These are phyloP conservation scores for Endotrypanum monterogeii DNA, from an alignment of 208 protist species.

Conservation along the genomic window DNA sequence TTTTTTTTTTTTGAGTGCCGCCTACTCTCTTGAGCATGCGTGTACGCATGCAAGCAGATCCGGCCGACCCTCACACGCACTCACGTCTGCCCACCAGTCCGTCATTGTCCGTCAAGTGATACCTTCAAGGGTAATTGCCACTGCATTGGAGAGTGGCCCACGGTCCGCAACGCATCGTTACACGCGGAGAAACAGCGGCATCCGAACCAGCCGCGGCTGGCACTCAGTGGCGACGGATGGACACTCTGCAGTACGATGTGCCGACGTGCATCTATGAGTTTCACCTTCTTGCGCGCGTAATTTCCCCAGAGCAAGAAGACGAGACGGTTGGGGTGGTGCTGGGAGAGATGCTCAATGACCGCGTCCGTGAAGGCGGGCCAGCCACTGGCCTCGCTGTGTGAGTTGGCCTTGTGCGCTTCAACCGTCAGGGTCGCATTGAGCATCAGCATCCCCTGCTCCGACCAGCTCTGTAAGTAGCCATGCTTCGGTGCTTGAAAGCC, in stretches of 20 bases:
- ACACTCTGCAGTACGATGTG: conserved; percentile 91
- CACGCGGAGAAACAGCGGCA: conserved; percentile 87
- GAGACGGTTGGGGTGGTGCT: conserved; percentile 57
- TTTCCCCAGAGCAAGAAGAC: conserved; percentile 97
- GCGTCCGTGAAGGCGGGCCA: conserved; percentile 97
- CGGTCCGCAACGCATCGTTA: conserved; percentile 61
- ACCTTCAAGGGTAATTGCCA: conserved; percentile 67
- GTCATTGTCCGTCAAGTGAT: conserved; percentile 4
- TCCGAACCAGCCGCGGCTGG: conserved; percentile 64
- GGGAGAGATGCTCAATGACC: conserved; percentile 87
- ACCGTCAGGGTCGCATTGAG: conserved; percentile 97
- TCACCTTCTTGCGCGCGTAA: conserved; percentile 92
- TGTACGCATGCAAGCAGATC: no score
- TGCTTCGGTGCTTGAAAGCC: conserved; percentile 89
- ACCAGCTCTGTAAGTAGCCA: conserved; percentile 95
- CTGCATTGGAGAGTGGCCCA: conserved; percentile 77
- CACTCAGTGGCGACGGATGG: conserved; percentile 90
- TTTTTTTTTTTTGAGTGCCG: no score
- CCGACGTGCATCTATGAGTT: conserved; percentile 78
- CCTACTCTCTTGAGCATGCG: no score
- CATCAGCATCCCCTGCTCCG: conserved; percentile 96
- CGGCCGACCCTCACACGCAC: background rate
- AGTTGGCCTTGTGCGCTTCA: conserved; percentile 89
- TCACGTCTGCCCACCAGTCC: background rate
- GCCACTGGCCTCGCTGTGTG: conserved; percentile 88